Evolutionary conservation across 441 rosid genomes (phyloP).

Genomic region (Hypseocharis bilobata): DNA sequence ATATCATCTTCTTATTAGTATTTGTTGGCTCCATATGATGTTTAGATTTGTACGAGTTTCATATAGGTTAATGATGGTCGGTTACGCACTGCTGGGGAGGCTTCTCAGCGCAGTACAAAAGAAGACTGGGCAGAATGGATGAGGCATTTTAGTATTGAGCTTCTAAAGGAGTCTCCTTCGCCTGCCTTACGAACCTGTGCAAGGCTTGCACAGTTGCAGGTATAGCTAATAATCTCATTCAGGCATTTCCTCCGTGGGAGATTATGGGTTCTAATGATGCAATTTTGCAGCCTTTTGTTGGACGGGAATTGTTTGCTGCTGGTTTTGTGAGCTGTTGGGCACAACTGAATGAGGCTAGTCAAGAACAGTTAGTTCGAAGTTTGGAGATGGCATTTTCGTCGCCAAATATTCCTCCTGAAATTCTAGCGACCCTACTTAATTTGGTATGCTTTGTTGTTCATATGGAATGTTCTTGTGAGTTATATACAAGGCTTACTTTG

Average conservation of each 20-base stretch:
- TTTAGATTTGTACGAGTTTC: conserved; percentile 9
- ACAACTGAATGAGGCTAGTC: conserved; percentile 72
- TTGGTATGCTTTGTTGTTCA: conserved; percentile 42
- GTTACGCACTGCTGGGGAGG: conserved; percentile 93
- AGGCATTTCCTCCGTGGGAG: conserved; percentile 11
- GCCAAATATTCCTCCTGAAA: conserved; percentile 97
- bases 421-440: conserved; percentile 89
- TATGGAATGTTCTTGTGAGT: neutral
- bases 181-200: conserved; percentile 97
- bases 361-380: conserved; percentile 85
- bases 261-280: conserved; percentile 18
- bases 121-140: conserved; percentile 99
- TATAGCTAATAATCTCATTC: conserved; percentile 23
- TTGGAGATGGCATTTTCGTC: conserved; percentile 99
- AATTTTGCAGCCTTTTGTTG: conserved; percentile 80
- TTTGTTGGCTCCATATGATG: conserved; percentile 14
- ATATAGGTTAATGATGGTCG: conserved; percentile 81
- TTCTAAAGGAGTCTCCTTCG: conserved; percentile 93
- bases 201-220: conserved; percentile 96
- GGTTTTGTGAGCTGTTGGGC: conserved; percentile 99
- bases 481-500: too few relatives aligned
- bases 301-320: conserved; percentile 98
- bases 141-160: conserved; percentile 99
- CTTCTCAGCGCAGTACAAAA: conserved; percentile 97
- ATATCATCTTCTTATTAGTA: conserved; percentile 8